phyloP scores from a whole-genome alignment of 2,329 filamentous ascomycete genomes.

The Paramyrothecium sp. region DNA sequence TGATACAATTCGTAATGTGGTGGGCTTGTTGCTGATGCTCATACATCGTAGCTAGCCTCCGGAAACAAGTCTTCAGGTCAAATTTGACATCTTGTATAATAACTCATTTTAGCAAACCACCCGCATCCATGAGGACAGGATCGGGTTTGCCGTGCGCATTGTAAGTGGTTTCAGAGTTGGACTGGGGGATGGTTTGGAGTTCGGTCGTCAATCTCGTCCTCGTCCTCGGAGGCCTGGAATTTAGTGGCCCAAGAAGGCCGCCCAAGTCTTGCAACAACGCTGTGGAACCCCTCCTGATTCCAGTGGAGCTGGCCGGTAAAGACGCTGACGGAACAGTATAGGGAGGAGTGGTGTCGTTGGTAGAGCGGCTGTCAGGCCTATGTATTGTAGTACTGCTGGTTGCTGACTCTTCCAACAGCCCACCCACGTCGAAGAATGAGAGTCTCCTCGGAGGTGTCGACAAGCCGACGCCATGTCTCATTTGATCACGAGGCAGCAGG shows the following conservation, averaged over 20 bases:
- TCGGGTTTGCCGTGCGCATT: conserved; percentile 26
- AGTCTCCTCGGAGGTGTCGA: conserved; percentile 40
- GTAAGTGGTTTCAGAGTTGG: conserved; percentile 30
- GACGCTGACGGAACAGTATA: conserved; percentile 38
- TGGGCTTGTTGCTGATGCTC: too few species aligned
- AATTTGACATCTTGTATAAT: too few species aligned
- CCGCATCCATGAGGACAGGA: conserved; percentile 35
- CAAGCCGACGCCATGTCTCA: conserved; percentile 19
- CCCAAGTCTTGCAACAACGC: conserved; percentile 59
- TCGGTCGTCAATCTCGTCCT: conserved; percentile 37
- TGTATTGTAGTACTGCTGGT: conserved; percentile 28
- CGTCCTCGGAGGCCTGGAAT: conserved; percentile 26
- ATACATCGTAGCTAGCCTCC: too few species aligned
- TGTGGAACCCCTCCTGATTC: conserved; percentile 53
- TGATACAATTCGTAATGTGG: conserved; percentile 12
- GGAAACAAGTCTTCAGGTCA: too few species aligned
- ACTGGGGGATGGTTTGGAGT: conserved; percentile 44
- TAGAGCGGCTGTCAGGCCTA: conserved; percentile 41
- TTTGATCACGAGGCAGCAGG: conserved; percentile 33
- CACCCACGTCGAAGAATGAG: conserved; percentile 84
- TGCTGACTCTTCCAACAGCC: conserved; percentile 58
- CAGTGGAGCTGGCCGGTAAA: conserved; percentile 40
- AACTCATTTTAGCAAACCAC: conserved; percentile 35
- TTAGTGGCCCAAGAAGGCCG: conserved; percentile 47
- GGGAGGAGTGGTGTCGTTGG: conserved; percentile 35